phyloP scores from a whole-genome alignment of 1,139 yeast genomes.

The Diutina pseudorugosa region DNA sequence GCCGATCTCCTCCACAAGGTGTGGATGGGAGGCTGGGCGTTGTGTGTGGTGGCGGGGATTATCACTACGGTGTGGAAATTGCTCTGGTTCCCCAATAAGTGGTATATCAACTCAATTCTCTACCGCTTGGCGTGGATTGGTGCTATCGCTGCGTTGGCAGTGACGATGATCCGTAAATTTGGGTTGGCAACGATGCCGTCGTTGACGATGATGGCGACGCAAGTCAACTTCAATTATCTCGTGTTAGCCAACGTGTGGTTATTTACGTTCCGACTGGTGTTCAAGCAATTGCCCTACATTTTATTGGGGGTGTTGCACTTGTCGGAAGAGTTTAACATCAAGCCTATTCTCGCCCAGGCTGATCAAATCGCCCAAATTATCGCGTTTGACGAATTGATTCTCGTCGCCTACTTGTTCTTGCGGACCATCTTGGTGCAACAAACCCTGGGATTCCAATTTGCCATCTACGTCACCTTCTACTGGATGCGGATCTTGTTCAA shows the following conservation, averaged over 20 bases:
- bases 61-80: constrained; percentile 36
- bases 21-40: constrained; percentile 55
- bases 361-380: constrained; percentile 33
- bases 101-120: constrained; percentile 29
- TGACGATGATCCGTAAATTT: constrained; percentile 47
- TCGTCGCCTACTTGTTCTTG: constrained; percentile 37
- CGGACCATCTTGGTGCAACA: constrained; percentile 56
- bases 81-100: constrained; percentile 31
- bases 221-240: constrained; percentile 58
- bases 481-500: constrained; percentile 57
- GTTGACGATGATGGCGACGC: constrained; percentile 44
- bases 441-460: constrained; percentile 56
- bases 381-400: constrained; percentile 48
- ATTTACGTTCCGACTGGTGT: constrained; percentile 50
- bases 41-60: constrained; percentile 37
- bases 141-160: constrained; percentile 37
- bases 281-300: constrained; percentile 50
- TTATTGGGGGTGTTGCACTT: constrained; percentile 48
- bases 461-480: constrained; percentile 43
- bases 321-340: constrained; percentile 25
- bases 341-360: constrained; percentile 27
- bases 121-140: constrained; percentile 50
- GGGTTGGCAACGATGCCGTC: constrained; percentile 42
- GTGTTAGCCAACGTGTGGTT: constrained; percentile 46
- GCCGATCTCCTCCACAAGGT: constrained; percentile 32